Evolutionary conservation across 1,284 basidiomycete genomes (phyloP).

Genomic region (Moesziomyces sp.): DNA sequence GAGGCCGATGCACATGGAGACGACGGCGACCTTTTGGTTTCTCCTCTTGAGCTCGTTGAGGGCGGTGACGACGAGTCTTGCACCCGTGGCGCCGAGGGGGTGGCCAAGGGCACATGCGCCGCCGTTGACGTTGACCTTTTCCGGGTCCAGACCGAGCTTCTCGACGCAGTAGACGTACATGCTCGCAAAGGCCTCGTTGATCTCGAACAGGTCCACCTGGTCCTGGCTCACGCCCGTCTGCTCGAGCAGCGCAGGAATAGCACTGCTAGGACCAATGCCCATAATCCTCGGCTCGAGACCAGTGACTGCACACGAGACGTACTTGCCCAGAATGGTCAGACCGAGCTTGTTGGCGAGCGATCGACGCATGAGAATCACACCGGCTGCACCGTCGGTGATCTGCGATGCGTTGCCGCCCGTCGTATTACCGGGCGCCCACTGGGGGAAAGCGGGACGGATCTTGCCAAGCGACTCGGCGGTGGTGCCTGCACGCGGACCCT

Average conservation of each 20-base stretch:
- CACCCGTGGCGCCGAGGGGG: slow-evolving; percentile 88
- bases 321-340: slow-evolving; percentile 79
- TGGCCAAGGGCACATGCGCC: slow-evolving; percentile 89
- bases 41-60: slow-evolving; percentile 82
- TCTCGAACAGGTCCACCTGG: slow-evolving; percentile 85
- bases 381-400: slow-evolving; percentile 88
- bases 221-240: slow-evolving; percentile 75
- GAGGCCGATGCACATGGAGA: slow-evolving; percentile 80
- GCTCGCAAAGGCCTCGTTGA: slow-evolving; percentile 76
- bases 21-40: slow-evolving; percentile 82
- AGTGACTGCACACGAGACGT: slow-evolving; percentile 79
- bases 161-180: slow-evolving; percentile 76
- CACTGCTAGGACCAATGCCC: slow-evolving; percentile 73
- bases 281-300: slow-evolving; percentile 82
- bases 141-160: slow-evolving; percentile 77
- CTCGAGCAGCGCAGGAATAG: slow-evolving; percentile 71
- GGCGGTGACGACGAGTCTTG: slow-evolving; percentile 86
- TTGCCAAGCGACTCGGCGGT: slow-evolving; percentile 78
- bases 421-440: slow-evolving; percentile 81
- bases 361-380: slow-evolving; percentile 86
- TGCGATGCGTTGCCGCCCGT: slow-evolving; percentile 87
- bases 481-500: slow-evolving; percentile 82
- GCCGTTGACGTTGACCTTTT: slow-evolving; percentile 78
- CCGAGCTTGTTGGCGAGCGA: slow-evolving; percentile 83
- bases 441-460: slow-evolving; percentile 83